Percentiles rank a stretch among this genome's conserved stretches.
Evolutionary conservation across 1,284 basidiomycete genomes (phyloP).

Genomic region (Naganishia sp.): DNA sequence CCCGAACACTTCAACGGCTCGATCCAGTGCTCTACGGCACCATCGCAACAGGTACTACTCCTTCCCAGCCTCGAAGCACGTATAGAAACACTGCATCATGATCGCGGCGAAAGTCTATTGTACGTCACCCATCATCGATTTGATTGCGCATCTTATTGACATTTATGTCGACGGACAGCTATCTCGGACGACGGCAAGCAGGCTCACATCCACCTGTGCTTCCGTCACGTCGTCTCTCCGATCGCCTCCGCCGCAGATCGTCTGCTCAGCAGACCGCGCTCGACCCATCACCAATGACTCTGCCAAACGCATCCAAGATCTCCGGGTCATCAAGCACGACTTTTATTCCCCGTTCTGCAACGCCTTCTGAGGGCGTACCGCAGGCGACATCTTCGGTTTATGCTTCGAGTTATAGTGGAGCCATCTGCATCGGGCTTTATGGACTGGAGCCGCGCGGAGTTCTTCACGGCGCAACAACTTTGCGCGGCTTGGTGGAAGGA

Average conservation of each 20-base stretch:
- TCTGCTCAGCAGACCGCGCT: constrained; percentile 28
- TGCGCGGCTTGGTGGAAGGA: constrained; percentile 26
- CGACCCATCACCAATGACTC: constrained; percentile 9
- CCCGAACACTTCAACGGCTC: constrained; percentile 31
- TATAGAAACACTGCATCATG: constrained; percentile 16
- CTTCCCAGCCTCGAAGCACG: constrained; percentile 24
- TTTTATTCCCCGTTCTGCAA: constrained; percentile 20
- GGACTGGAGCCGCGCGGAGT: constrained; percentile 26
- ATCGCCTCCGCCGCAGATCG: constrained; percentile 25
- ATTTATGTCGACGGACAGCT: background rate
- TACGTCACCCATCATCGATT: background rate
- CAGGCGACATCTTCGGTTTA: constrained; percentile 29
- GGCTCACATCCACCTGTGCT: constrained; percentile 11
- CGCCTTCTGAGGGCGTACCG: background rate
- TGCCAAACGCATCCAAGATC: constrained; percentile 28
- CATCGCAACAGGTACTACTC: constrained; percentile 22
- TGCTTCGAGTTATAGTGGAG: constrained; percentile 26
- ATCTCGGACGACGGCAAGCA: constrained; percentile 27
- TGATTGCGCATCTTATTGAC: background rate
- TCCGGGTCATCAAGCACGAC: constrained; percentile 10
- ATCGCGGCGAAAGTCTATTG: constrained; percentile 32
- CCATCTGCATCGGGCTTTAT: constrained; percentile 30
- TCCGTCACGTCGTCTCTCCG: constrained; percentile 25
- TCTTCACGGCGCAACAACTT: constrained; percentile 27
- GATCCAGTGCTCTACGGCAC: constrained; percentile 31